phyloP scores from a whole-genome alignment of 257 asterid species.

The Mentha longifolia region DNA sequence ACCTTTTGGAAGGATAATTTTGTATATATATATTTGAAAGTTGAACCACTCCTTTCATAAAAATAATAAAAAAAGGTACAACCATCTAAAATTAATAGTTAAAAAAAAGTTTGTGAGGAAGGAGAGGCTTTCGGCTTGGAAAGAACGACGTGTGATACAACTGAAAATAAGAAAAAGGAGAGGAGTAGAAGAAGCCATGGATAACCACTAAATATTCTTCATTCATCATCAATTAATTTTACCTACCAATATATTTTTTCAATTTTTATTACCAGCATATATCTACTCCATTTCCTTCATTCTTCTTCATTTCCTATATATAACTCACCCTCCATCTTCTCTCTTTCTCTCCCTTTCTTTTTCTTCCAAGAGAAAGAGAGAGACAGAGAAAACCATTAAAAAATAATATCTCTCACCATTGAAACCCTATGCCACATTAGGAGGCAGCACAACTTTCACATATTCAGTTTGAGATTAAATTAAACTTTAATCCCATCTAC shows the following conservation, averaged over 20 bases:
- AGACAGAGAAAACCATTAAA: background rate
- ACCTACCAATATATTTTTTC: slow-evolving; percentile 9
- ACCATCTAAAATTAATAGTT: no score
- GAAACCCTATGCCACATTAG: slow-evolving; percentile 31
- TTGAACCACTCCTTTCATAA: no score
- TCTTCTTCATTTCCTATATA: slow-evolving; percentile 20
- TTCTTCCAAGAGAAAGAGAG: slow-evolving; percentile 36
- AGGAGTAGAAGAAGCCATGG: slow-evolving; percentile 29
- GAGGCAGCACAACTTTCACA: slow-evolving; percentile 28
- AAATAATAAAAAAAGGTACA: no score
- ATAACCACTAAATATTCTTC: slow-evolving; percentile 32
- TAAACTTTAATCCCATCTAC: background rate
- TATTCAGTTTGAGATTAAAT: background rate
- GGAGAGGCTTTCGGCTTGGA: slow-evolving; percentile 60
- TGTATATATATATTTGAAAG: no score
- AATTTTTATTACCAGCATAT: no score
- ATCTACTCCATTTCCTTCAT: slow-evolving; percentile 6
- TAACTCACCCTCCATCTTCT: slow-evolving; percentile 41
- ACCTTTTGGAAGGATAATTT: no score
- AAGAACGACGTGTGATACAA: slow-evolving; percentile 33
- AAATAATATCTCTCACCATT: slow-evolving; percentile 28
- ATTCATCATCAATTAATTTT: slow-evolving; percentile 23
- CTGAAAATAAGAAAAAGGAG: slow-evolving; percentile 26
- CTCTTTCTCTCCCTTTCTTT: slow-evolving; percentile 37
- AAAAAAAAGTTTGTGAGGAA: background rate